These are phyloP conservation scores for Henckelia pumila DNA, from an alignment of 257 asterid species.

Conservation along the genomic window DNA sequence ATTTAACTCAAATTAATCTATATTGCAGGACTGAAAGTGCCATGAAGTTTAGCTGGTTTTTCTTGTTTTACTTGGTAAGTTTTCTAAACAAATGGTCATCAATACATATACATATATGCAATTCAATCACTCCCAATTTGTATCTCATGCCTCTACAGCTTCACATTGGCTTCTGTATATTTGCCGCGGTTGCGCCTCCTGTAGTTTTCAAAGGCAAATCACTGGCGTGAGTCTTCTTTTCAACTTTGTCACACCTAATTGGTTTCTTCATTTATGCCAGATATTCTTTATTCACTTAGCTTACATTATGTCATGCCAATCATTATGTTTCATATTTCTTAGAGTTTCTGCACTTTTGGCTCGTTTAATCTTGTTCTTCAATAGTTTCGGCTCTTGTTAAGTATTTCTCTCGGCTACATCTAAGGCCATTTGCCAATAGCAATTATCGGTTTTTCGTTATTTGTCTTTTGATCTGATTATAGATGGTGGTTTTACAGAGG, in stretches of 20 bases:
- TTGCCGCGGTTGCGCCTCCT: slow-evolving; percentile 99
- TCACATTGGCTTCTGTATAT: slow-evolving; percentile 82
- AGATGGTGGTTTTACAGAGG: slow-evolving; percentile 58
- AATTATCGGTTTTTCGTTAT: background rate
- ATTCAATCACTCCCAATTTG: slow-evolving; percentile 9
- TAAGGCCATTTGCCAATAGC: background rate
- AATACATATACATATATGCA: background rate
- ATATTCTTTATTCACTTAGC: background rate
- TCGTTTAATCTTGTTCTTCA: background rate
- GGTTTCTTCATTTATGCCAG: background rate
- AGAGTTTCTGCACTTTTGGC: background rate
- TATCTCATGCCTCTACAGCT: slow-evolving; percentile 48
- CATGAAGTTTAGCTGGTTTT: slow-evolving; percentile 85
- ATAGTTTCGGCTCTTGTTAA: background rate
- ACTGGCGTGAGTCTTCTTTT: slow-evolving; percentile 60
- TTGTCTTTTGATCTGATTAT: slow-evolving; percentile 3
- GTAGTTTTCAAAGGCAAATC: slow-evolving; percentile 93
- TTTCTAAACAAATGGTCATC: slow-evolving; percentile 10
- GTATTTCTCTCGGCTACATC: too few species aligned
- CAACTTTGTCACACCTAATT: background rate
- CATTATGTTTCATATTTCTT: background rate
- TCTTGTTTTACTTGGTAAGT: slow-evolving; percentile 81
- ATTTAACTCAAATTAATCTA: slow-evolving; percentile 21
- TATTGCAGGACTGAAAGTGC: slow-evolving; percentile 88
- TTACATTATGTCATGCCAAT: background rate